phyloP scores from a whole-genome alignment of 257 asterid species.

The Salvia splendens region DNA sequence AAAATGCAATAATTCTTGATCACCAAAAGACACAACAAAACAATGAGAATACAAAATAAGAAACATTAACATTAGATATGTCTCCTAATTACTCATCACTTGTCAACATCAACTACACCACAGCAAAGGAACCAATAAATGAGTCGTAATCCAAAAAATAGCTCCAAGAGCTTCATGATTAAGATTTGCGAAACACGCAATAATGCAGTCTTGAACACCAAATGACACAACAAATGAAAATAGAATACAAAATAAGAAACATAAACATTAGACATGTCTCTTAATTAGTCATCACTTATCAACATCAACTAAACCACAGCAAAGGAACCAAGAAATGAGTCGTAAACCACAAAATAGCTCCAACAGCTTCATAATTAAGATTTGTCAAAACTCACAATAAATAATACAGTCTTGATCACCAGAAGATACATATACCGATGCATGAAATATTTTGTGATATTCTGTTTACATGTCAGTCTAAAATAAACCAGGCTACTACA shows the following conservation, averaged over 20 bases:
- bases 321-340: slow-evolving; percentile 8
- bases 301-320: slow-evolving; percentile 10
- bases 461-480: not conserved
- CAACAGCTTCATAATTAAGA: not conserved
- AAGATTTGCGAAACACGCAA: too few species aligned
- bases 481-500: not conserved
- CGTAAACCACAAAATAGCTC: not conserved
- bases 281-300: not conserved
- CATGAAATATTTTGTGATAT: not conserved
- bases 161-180: too few species aligned
- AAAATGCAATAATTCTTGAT: too few species aligned
- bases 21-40: too few species aligned
- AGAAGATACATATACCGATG: not conserved
- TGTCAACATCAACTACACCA: too few species aligned
- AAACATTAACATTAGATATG: too few species aligned
- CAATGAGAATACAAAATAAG: not conserved
- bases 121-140: too few species aligned
- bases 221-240: too few species aligned
- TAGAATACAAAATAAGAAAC: not conserved
- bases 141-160: too few species aligned
- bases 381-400: not conserved
- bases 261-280: slow-evolving; percentile 11
- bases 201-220: too few species aligned
- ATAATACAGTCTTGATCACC: slow-evolving; percentile 9
- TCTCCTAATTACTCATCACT: too few species aligned